A percentile compares a stretch with the other conserved stretches of the same genome.
Evolutionary conservation across 1,284 basidiomycete genomes (phyloP).

Genomic region (Fomitopsis pinicola): DNA sequence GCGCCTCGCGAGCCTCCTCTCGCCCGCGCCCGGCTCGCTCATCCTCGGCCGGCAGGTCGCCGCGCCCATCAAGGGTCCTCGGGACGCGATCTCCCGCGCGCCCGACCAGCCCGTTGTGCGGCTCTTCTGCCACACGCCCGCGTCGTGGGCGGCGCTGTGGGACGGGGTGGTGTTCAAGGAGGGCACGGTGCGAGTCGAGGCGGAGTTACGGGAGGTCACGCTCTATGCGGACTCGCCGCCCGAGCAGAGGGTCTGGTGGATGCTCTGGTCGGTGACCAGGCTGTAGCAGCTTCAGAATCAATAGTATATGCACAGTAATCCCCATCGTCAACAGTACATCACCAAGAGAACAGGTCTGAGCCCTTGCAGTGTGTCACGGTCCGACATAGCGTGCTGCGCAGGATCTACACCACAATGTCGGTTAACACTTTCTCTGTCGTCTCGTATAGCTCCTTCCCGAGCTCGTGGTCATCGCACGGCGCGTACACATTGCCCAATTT

Average conservation of each 20-base stretch:
- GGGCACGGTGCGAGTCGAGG: slow-evolving; percentile 32
- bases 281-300: neutral
- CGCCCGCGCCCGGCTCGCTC: slow-evolving; percentile 26
- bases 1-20: slow-evolving; percentile 33
- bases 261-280: neutral
- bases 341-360: neutral
- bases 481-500: slow-evolving; percentile 24
- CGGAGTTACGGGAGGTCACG: slow-evolving; percentile 2
- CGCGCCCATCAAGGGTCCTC: slow-evolving; percentile 15
- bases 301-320: neutral
- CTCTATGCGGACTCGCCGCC: neutral
- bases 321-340: neutral
- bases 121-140: slow-evolving; percentile 30
- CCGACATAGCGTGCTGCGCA: neutral
- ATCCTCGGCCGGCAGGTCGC: slow-evolving; percentile 27
- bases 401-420: slow-evolving; percentile 13
- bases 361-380: neutral
- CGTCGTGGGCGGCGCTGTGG: slow-evolving; percentile 40
- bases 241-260: neutral
- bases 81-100: neutral
- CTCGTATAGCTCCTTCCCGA: slow-evolving; percentile 41
- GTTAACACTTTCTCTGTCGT: slow-evolving; percentile 33
- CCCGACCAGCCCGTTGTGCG: neutral
- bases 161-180: slow-evolving; percentile 34
- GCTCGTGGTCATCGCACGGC: slow-evolving; percentile 28